Base-by-base conservation (phyloP, 2,329 filamentous ascomycete species). In the Colletotrichum musae region DNA sequence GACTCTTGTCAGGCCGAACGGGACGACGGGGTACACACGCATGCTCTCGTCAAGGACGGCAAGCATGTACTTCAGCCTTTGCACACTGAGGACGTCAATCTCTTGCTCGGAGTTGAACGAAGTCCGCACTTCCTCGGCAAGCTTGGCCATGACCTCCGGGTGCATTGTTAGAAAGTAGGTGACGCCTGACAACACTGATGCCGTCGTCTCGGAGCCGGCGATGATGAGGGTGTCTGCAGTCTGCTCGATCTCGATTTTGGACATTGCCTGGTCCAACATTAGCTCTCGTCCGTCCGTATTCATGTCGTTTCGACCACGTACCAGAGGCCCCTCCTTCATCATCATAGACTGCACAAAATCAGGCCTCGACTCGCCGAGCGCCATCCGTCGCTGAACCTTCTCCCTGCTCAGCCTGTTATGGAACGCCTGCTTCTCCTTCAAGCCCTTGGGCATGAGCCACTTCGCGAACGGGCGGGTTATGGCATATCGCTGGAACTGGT, bases 191-290 rank as follows among this genome's bases (percentile, higher is more conserved):
- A 86, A 74, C 3, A 80, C 73, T 0, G 83, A 83, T 0, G 84
- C 83, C 0, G 83, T 86, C 0, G 84, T 86, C 61, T 86, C 84
- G 6, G 77, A 80, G 0, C 84, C 84, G 0, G 81, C 84, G 2
- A 78, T 26, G 39, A 80, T 74, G 6, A 80, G 54, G 0, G 66
- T 59, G 0, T 73, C 59, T 3, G 59, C 53, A 1, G 74, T 69
- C 26, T 69, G n/a, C 10, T 71, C 70, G 4, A 72, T 66, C 1
- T 69, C 66, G 5, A 18, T 2, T 5, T 52, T 57, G 0, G 66
- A 54, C 66, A 69, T 65, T 2, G 66, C 66, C 66, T 69, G 13
- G 15, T 77, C 4, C 2, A 2, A 2, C 7, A 5, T 48, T 24
- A n/a, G 45, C 0, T 45, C 5, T 2, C 4, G 10, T 65, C 1